Percentiles rank a stretch among this genome's conserved stretches.
Evolutionary conservation across 345 rosid genomes (phyloP).

Genomic region (Kernera saxatilis): DNA sequence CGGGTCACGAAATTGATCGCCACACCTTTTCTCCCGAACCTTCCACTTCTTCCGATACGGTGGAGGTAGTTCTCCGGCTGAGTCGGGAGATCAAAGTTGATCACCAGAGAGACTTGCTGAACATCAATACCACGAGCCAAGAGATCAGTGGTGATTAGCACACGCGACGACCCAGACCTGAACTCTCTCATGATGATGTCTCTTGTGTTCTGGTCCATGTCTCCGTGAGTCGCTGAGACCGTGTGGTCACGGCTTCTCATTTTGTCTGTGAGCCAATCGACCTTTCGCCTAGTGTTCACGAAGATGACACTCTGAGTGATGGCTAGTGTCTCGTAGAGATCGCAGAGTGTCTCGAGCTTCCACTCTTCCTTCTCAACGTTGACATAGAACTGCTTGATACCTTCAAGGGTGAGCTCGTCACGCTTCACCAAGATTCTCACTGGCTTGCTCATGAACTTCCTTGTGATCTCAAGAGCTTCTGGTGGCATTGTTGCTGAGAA

Average conservation of each 20-base stretch:
- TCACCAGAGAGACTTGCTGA: conserved; percentile 69
- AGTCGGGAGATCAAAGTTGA: conserved; percentile 63
- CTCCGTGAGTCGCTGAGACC: conserved; percentile 70
- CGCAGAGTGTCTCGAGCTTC: conserved; percentile 77
- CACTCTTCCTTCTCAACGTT: conserved; percentile 72
- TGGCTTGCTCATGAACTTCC: conserved; percentile 77
- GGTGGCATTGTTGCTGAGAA: conserved; percentile 86
- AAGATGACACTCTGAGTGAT: conserved; percentile 75
- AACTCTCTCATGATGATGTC: conserved; percentile 78
- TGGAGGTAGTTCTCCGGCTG: conserved; percentile 77
- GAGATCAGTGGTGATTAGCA: conserved; percentile 66
- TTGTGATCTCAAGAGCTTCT: conserved; percentile 74
- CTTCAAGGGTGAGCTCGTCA: conserved; percentile 74
- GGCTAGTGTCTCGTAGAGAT: conserved; percentile 68
- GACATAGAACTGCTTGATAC: conserved; percentile 71
- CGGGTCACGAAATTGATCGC: conserved; percentile 56
- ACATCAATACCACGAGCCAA: conserved; percentile 78
- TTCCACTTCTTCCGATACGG: conserved; percentile 69
- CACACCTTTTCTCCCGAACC: conserved; percentile 77
- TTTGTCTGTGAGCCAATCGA: conserved; percentile 77
- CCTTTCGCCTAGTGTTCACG: conserved; percentile 69
- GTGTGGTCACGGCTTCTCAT: conserved; percentile 68
- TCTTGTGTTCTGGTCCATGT: conserved; percentile 74
- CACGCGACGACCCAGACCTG: conserved; percentile 73
- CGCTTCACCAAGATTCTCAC: conserved; percentile 76